Percentiles rank a stretch among this genome's conserved stretches.
These are phyloP conservation scores for Sugiyamaella qingdaonensis DNA, from an alignment of 805 yeast species.

Conservation along the genomic window DNA sequence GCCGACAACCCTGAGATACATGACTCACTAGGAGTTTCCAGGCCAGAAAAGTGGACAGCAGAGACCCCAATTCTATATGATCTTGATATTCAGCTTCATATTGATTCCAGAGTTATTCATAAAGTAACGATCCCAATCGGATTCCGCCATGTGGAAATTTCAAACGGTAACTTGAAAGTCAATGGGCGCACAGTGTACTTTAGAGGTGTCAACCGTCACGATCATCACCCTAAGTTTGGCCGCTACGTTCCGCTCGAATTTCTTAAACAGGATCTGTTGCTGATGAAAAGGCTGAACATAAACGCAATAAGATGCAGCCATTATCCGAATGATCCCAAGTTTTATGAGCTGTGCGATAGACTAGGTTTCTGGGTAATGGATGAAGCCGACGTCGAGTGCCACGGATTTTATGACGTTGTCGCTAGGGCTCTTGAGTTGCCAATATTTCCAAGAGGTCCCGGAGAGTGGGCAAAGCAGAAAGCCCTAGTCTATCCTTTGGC, in stretches of 20 bases:
- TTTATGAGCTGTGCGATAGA: constrained; percentile 31
- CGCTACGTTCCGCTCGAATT: constrained; percentile 36
- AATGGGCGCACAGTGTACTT: constrained; percentile 31
- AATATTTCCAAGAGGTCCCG: background rate
- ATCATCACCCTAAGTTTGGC: constrained; percentile 35
- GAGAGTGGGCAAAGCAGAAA: constrained; percentile 12
- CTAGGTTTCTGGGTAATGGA: constrained; percentile 36
- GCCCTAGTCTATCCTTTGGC: constrained; percentile 15
- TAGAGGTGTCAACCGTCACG: constrained; percentile 37
- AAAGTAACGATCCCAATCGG: constrained; percentile 28
- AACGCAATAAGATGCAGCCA: constrained; percentile 36
- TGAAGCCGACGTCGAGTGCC: constrained; percentile 38
- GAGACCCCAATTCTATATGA: constrained; percentile 34
- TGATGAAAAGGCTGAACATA: constrained; percentile 34
- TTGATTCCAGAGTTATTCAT: constrained; percentile 12
- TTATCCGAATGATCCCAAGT: constrained; percentile 34
- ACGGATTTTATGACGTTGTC: constrained; percentile 29
- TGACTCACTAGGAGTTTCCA: constrained; percentile 19
- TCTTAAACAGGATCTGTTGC: constrained; percentile 28
- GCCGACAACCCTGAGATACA: constrained; percentile 6
- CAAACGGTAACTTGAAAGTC: constrained; percentile 28
- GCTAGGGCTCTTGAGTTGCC: constrained; percentile 16
- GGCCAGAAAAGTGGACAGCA: constrained; percentile 35
- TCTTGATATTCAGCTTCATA: constrained; percentile 19
- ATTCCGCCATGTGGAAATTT: constrained; percentile 33